Evolutionary conservation across 768 basidiomycete species (phyloP), one percentile per base, ranked within the genome.

Genomic region (Lactarius vividus): DNA sequence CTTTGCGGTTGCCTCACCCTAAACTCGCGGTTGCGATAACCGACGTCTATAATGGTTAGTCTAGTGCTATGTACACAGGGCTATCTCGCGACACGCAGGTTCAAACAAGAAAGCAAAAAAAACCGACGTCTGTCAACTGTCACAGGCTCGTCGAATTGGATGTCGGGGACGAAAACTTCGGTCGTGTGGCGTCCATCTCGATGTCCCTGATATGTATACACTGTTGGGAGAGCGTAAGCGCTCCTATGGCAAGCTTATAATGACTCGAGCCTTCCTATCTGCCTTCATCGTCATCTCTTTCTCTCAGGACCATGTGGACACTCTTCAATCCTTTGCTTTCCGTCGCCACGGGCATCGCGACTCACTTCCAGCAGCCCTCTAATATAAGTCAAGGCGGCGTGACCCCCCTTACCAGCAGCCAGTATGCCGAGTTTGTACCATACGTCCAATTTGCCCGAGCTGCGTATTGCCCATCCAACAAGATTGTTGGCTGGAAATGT

Each of bases 381-480:
- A 58, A 37, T 2, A 37, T 37, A 37, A 37, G 37, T 31, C 39
- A 49, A 16, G 37, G 28, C 15, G 15, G 7, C 10, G 72, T 76
- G 58, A 74, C 69, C 15, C 15, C 58, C 20, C 62, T 79, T 46
- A 59, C 80, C 0, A 15, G 76, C 0, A 54, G 71, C 0, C 73
- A 79, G 57, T 71, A 84, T 52, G 61, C 75, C 13, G 73, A 65
- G n/a, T 76, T 82, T 31, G 74, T 76, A 0, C 83, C 84, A 10
- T 85, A 77, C 61, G 78, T 81, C 0, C 76, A 83, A 71, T 82
- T 86, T 71, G 82, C 85, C 28, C 77, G 83, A 31, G 85, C 84
- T 1, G 81, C 84, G 20, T 86, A 86, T 71, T 86, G 85, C 67
- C 46, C 76, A 4, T 74, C 80, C 2, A 72, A 67, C 65, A 74